Evolutionary conservation across 345 rosid species (phyloP), one percentile per base, ranked within the genome.

Genomic region (Populus alba): DNA sequence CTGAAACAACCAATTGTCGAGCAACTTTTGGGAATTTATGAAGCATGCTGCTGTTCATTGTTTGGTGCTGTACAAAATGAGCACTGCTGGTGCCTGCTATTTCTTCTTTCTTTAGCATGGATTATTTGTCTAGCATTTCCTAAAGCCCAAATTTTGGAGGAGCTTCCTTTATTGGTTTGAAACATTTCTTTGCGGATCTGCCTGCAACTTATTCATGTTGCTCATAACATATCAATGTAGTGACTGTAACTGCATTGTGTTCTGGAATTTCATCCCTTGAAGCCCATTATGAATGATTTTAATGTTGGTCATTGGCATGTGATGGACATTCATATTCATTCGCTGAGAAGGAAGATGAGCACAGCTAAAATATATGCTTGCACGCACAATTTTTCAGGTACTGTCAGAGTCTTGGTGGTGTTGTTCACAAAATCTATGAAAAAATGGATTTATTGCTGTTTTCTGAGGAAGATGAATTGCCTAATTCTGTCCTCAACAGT

Each of bases 401-500:
- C 77, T 70, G 82, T 68, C 81, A 85, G 7, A 78, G 86, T 81
- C 91, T 96, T 13, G 90, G 81, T 75, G 92, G 90, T 59, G 87
- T 84, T 41, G 97, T 96, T 33, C 82, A 77, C 70, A 85, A 74
- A 82, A 94, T 94, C 37, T 94, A 92, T 77, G 80, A 77, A 39
- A 90, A 88, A 85, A 85, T 92, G 95, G 99, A 96, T 77, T 77
- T 91, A 78, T 89, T 91, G 67, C 77, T 89, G 80, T 90, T 93
- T 73, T 85, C 74, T 49, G 88, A 84, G 1, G 94, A 90, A 51
- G 91, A 90, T 75, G 94, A 94, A 75, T 75, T 81, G 71, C 89
- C 87, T 61, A 86, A 84, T 78, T 75, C 83, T 57, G 71, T 85
- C 66, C 83, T 89, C 86, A 86, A 90, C 82, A 89, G 92, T n/a